Evolutionary conservation across 129 eudicot genomes (phyloP).

Genomic region (Arctium minus): DNA sequence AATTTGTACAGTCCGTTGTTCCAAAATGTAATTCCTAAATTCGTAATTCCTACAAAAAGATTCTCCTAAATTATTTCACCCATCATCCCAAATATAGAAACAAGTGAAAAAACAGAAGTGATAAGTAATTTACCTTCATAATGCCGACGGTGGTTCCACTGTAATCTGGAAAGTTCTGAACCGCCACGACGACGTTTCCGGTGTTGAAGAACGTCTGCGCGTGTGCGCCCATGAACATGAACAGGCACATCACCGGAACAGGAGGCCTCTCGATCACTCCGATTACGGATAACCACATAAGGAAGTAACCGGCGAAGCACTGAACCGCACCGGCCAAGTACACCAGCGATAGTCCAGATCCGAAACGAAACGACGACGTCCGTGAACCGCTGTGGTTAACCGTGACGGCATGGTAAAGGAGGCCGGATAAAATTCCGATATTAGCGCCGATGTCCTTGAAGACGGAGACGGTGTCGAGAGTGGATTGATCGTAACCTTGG

Average conservation of each 20-base stretch:
- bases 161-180: constrained; percentile 66
- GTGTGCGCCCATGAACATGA: constrained; percentile 80
- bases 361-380: not conserved
- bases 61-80: not conserved
- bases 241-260: constrained; percentile 61
- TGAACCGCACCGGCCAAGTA: constrained; percentile 69
- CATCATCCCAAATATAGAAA: no score
- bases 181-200: constrained; percentile 69
- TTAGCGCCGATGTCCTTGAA: constrained; percentile 97
- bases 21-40: no score
- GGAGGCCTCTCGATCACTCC: constrained; percentile 50
- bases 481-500: constrained; percentile 73
- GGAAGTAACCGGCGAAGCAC: constrained; percentile 65
- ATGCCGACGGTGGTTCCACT: constrained; percentile 82
- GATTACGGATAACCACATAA: constrained; percentile 68
- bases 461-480: constrained; percentile 86
- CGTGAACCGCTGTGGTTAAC: not conserved
- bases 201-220: constrained; percentile 92
- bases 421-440: constrained; percentile 78
- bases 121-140: constrained; percentile 64
- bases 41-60: not conserved
- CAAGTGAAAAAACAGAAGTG: not conserved
- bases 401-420: constrained; percentile 55
- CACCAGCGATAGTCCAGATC: constrained; percentile 58
- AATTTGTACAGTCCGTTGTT: no score